Base-by-base conservation (phyloP, 139 green algal species). In the Yamagishiella unicocca region DNA sequence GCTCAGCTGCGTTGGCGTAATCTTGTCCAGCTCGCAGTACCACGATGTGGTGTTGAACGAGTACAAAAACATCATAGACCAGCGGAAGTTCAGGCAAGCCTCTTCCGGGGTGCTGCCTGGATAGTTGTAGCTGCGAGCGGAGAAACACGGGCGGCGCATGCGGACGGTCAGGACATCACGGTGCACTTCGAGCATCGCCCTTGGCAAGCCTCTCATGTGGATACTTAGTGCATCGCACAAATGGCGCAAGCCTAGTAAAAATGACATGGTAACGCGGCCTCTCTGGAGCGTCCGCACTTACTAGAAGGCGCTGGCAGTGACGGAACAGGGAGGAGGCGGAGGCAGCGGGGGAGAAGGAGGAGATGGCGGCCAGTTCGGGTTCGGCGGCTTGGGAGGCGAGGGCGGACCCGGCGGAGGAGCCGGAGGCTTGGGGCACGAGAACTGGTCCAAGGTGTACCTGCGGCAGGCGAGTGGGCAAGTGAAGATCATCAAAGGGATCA, bases 391-490 rank as follows among this genome's bases (percentile, higher is more conserved):
- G 7, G 43, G 45, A 21, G 81, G 81, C 4, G 6, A 27, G 7
- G 81, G 81, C 31, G 81, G 81, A 33, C 2, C 2, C 31, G 81
- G 81, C 66, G 81, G 81, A 24, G 81, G 81, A 5, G 43, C 8
- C 17, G 81, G 81, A 31, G 81, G 81, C 2, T 22, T 40, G 17
- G 64, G 45, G 43, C 81, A 87, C 4, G 68, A 12, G 81, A 37
- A 87, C 19, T 78, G 2, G 29, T 53, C 21, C 45, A 87, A 27
- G 5, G n/a, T 54, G 79, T 40, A 85, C 79, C 78, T 85, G 78
- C 14, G 73, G 9, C 4, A 53, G 70, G 38, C 7, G 21, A 31
- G 38, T 10, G 70, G 38, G 70, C 21, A 54, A 24, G 22, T 67
- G 58, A 67, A 58, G 50, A 17, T 25, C 50, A 12, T 12, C 50